Base-by-base conservation (phyloP, 2,329 filamentous ascomycete species). In the Cadophora gregata region DNA sequence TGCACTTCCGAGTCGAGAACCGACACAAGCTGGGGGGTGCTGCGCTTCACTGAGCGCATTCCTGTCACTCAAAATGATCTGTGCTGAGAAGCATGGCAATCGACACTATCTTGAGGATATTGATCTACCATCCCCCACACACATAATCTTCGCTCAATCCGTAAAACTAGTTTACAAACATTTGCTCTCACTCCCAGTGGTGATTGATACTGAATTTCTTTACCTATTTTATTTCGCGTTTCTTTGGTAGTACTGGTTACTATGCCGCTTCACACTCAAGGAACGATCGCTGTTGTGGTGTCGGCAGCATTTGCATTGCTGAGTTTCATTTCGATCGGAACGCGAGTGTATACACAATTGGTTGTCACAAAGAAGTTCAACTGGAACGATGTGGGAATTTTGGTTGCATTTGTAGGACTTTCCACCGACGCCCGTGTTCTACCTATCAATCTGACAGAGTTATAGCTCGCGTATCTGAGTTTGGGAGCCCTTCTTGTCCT, bases 381-480 rank as follows among this genome's bases (percentile, higher is more conserved):
- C 33, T 53, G 63, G 56, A 72, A 72, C 55, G 70, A 72, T 63
- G 64, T 68, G 51, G 42, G 61, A 42, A 72, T 72, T 62, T 47
- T 72, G 16, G n/a, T 62, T 4, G 69, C 65, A n/a, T 31, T 67
- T 31, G 64, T 66, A 69, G n/a, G 64, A 48, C n/a, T 5, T 25
- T 12, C 38, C 19, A 7, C 9, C n/a, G 16, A 10, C 24, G 7
- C 0, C 14, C 12, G 1, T 38, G n/a, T 2, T n/a, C 6, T 25
- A 42, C 14, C 38, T 24, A 47, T n/a, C 14, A 21, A 53, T 48
- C 59, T 67, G 8, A 63, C 42, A n/a, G 14, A 53, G 9, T 25
- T 63, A 21, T 33, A 70, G 68, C 33, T 62, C 4, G 63, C 64
- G 3, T 68, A 64, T 63, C 62, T 47, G 12, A 55, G 29, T 42